Evolutionary conservation across 495 filamentous ascomycete species (phyloP).

Genomic region (Pseudevernia furfuracea): DNA sequence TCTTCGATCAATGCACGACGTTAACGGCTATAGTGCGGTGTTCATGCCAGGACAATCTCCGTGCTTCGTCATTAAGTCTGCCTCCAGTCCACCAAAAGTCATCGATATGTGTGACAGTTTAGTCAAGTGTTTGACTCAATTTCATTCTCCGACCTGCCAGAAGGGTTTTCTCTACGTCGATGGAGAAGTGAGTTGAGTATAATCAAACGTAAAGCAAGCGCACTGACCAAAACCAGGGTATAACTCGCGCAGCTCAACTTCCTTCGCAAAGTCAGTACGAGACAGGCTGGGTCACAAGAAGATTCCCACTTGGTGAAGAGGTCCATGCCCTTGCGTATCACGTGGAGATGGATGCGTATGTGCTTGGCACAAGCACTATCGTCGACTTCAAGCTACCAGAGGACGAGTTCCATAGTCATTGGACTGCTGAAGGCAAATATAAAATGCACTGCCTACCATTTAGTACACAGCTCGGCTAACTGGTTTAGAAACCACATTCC

Average conservation of each 20-base stretch:
- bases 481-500: conserved; percentile 45
- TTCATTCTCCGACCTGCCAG: conserved; percentile 67
- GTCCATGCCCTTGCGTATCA: conserved; percentile 72
- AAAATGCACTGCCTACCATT: not conserved
- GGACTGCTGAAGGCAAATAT: conserved; percentile 57
- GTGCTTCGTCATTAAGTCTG: conserved; percentile 69
- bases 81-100: conserved; percentile 65
- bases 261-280: conserved; percentile 58
- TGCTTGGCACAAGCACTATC: conserved; percentile 58
- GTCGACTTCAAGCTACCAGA: conserved; percentile 73
- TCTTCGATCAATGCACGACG: conserved; percentile 54
- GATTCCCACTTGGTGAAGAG: conserved; percentile 60
- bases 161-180: conserved; percentile 78
- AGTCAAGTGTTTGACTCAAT: conserved; percentile 58
- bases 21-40: conserved; percentile 68
- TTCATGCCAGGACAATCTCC: conserved; percentile 73
- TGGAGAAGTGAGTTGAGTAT: conserved; percentile 35
- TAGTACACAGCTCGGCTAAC: conserved; percentile 19
- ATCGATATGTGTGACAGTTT: conserved; percentile 57
- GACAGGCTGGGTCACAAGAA: conserved; percentile 60
- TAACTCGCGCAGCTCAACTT: conserved; percentile 60
- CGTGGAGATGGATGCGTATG: conserved; percentile 61
- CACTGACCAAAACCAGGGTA: conserved; percentile 38
- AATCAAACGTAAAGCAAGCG: not conserved
- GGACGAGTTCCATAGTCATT: conserved; percentile 73